Evolutionary conservation across 202 grass and related monocot species (phyloP), one percentile per base, ranked within the genome.

Genomic region (Carex arenaria): DNA sequence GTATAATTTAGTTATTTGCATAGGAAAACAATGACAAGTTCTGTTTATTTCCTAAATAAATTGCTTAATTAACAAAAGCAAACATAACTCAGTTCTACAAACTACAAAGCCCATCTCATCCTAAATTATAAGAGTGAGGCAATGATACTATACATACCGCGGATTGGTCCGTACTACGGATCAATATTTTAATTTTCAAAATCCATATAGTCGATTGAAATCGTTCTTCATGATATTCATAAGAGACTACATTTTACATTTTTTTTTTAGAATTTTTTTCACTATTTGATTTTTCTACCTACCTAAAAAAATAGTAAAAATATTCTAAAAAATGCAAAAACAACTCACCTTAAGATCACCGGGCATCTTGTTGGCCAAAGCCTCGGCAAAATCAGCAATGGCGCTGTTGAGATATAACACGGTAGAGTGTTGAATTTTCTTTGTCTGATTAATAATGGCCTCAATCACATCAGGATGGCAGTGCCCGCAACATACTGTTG

Each of bases 401-500:
- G 88, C 89, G 85, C 93, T 88, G 65, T 99, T 99, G 64, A 99
- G 63, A 85, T 96, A 99, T 3, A 99, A 71, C 87, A 96, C 79
- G 7, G 89, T 93, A 61, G 96, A 99, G 79, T 96, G 96, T 53
- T 99, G 96, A 60, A 99, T 87, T 65, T 89, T 85, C 38, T 90
- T 89, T 47, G 89, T 88, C 75, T 99, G 93, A 12, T 86, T 86
- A 22, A 95, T 80, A 26, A 96, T 90, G 47, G 93, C 96, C 53
- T 95, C 83, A 14, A 95, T 85, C 19, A 99, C 89, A 47, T 95
- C 89, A 81, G 93, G 96, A 86, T 99, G 96, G 74, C 96, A 95
- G 47, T 99, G 96, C 26, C 96, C 96, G 61, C 93, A 99, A 81
- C 88, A 93, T 61, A 99, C 86, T 0, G 96, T 98, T 7, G 96